These are phyloP conservation scores for Rosa rugosa DNA, from an alignment of 306 rosid genomes.

Conservation along the genomic window DNA sequence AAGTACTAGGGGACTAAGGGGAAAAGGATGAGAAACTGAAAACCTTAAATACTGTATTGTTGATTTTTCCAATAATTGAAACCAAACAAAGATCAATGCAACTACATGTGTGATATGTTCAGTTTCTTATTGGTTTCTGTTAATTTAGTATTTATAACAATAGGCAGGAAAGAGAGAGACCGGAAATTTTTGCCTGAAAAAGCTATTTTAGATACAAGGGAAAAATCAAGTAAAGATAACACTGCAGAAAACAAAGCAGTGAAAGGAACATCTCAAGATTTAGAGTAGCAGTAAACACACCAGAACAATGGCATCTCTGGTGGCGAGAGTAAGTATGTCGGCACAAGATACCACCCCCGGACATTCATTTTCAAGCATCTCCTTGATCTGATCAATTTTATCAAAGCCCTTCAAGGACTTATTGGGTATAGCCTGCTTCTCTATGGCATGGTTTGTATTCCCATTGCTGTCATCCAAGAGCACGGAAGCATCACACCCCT, in stretches of 20 bases:
- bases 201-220: not conserved
- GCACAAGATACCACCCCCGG: constrained; percentile 50
- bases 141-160: not conserved
- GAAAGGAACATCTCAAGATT: not conserved
- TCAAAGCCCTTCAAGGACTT: constrained; percentile 42
- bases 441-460: constrained; percentile 41
- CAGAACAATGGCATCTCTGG: constrained; percentile 46
- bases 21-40: not conserved
- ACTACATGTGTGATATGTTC: not conserved
- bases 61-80: not conserved
- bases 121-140: not conserved
- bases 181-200: not conserved
- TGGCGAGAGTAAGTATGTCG: constrained; percentile 41
- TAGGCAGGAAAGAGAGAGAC: not conserved
- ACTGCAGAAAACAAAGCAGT: not conserved
- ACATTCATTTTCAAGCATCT: constrained; percentile 39
- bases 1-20: not conserved
- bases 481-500: constrained; percentile 56
- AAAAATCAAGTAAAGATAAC: not conserved
- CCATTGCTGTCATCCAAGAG: constrained; percentile 53
- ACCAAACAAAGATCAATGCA: not conserved
- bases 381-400: constrained; percentile 37
- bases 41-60: not conserved
- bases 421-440: constrained; percentile 78
- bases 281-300: constrained; percentile 19